Evolutionary conservation across 257 asterid genomes (phyloP).

Genomic region (Mitragyna speciosa): DNA sequence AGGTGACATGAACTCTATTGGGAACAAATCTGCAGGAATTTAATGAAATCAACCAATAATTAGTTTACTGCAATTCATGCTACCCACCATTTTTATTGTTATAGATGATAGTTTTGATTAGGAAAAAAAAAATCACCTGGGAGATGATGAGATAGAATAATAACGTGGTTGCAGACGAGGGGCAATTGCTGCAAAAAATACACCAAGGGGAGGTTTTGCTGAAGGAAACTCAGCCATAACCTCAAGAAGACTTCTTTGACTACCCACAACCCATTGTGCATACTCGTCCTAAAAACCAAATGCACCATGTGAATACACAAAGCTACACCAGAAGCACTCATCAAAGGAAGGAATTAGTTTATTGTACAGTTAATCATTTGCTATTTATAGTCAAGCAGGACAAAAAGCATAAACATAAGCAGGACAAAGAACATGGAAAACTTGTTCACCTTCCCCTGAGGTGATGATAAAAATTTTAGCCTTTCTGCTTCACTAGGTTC

Average conservation of each 20-base stretch:
- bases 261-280: conserved; percentile 59
- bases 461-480: conserved; percentile 67
- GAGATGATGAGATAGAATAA: conserved; percentile 80
- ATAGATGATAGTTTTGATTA: conserved; percentile 11
- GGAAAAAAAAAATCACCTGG: conserved; percentile 45
- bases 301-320: background rate
- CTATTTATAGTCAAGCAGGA: background rate
- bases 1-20: conserved; percentile 64
- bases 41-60: conserved; percentile 21
- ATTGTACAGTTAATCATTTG: background rate
- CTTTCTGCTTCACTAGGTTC: conserved; percentile 64
- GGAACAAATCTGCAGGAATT: conserved; percentile 56
- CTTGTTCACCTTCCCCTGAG: conserved; percentile 67
- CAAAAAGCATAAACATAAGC: background rate
- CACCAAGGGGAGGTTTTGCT: conserved; percentile 81
- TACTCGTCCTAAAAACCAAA: conserved; percentile 61
- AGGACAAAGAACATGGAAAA: background rate
- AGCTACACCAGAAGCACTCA: background rate
- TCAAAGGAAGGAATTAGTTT: background rate
- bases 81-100: conserved; percentile 4
- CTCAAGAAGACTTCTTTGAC: conserved; percentile 82
- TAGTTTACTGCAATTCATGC: background rate
- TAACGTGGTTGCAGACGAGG: conserved; percentile 78
- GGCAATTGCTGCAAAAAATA: conserved; percentile 73
- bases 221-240: conserved; percentile 84